Evolutionary conservation across 768 basidiomycete species (phyloP).

Genomic region (Lanmaoa pseudosensibilis): DNA sequence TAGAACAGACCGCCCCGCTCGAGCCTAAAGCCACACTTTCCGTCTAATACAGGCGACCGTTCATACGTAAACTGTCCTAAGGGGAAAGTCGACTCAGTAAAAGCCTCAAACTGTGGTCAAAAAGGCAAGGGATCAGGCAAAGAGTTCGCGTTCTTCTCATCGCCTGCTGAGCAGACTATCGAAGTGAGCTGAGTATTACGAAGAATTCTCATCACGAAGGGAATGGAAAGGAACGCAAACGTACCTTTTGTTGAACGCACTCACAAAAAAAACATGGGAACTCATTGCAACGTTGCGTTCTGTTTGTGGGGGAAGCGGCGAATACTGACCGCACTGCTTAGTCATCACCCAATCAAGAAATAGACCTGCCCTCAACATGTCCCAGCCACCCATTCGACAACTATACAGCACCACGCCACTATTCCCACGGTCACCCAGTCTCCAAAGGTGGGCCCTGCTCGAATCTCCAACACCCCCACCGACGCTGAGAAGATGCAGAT

Average conservation of each 20-base stretch:
- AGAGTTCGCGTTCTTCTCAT: slow-evolving; percentile 54
- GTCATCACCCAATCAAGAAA: not conserved
- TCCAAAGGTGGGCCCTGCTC: not conserved
- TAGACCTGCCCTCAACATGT: slow-evolving; percentile 26
- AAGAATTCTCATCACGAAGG: slow-evolving; percentile 32
- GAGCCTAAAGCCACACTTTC: too few relatives aligned
- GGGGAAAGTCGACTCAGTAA: slow-evolving; percentile 1
- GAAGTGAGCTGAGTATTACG: slow-evolving; percentile 67
- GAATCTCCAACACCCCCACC: not conserved
- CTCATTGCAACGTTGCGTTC: too few relatives aligned
- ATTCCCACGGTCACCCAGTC: slow-evolving; percentile 20
- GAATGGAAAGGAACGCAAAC: not conserved
- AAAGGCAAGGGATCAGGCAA: slow-evolving; percentile 36
- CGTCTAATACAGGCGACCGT: not conserved
- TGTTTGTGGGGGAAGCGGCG: too few relatives aligned
- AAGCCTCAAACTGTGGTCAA: not conserved
- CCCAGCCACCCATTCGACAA: slow-evolving; percentile 25
- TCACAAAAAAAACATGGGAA: not conserved
- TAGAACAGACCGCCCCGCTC: too few relatives aligned
- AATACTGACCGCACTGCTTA: not conserved
- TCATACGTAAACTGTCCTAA: not conserved
- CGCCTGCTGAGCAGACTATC: slow-evolving; percentile 44
- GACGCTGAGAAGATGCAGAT: slow-evolving; percentile 53
- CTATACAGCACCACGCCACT: slow-evolving; percentile 31
- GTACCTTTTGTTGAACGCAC: slow-evolving; percentile 2